phyloP scores from a whole-genome alignment of 2,329 filamentous ascomycete species.

The Phyllachora maydis region DNA sequence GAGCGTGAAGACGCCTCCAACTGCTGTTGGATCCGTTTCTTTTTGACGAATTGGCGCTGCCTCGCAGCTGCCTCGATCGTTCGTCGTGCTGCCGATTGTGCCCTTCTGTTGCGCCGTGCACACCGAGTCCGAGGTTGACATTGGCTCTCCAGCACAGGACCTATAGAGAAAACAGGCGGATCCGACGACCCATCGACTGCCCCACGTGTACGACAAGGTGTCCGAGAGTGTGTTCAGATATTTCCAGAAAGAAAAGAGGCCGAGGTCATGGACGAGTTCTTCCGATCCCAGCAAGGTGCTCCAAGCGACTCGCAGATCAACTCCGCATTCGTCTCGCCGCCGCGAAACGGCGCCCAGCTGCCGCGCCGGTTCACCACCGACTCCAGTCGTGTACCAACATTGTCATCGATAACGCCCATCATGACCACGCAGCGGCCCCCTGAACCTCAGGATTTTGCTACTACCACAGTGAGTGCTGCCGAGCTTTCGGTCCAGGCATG shows the following conservation, averaged over 20 bases:
- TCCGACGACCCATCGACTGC: too few relatives aligned
- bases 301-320: slow-evolving; percentile 58
- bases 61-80: too few relatives aligned
- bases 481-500: neutral
- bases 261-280: slow-evolving; percentile 55
- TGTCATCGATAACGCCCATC: slow-evolving; percentile 41
- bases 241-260: slow-evolving; percentile 14
- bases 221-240: slow-evolving; percentile 17
- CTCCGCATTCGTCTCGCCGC: slow-evolving; percentile 47
- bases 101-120: too few relatives aligned
- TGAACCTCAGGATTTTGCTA: slow-evolving; percentile 27
- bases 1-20: too few relatives aligned
- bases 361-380: slow-evolving; percentile 91
- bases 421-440: slow-evolving; percentile 24
- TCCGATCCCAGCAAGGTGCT: slow-evolving; percentile 56
- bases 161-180: too few relatives aligned
- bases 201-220: slow-evolving; percentile 14
- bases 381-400: slow-evolving; percentile 60
- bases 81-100: too few relatives aligned
- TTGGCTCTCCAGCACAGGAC: too few relatives aligned
- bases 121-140: too few relatives aligned
- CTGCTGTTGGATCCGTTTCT: too few relatives aligned
- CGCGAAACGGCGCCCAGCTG: slow-evolving; percentile 39
- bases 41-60: too few relatives aligned
- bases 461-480: slow-evolving; percentile 11